phyloP scores from a whole-genome alignment of 495 filamentous ascomycete genomes.

The Talaromyces trachyspermus region DNA sequence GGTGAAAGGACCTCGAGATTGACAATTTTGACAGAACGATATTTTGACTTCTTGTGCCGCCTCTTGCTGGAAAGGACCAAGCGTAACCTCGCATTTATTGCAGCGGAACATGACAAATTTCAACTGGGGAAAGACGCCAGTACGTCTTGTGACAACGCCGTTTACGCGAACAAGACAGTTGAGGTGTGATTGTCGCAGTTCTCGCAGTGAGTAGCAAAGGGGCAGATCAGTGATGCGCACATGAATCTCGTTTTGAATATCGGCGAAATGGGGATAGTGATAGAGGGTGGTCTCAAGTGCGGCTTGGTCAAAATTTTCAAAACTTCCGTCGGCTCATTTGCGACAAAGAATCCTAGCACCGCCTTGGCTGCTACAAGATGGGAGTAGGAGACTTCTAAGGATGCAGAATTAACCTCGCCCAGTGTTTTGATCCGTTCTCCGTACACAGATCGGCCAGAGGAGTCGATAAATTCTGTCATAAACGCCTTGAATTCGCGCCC shows the following conservation, averaged over 20 bases:
- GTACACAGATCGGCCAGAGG: slow-evolving; percentile 82
- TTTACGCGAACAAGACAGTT: slow-evolving; percentile 93
- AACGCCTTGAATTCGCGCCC: slow-evolving; percentile 96
- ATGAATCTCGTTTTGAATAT: slow-evolving; percentile 96
- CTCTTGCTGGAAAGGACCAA: slow-evolving; percentile 97
- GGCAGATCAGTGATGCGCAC: slow-evolving; percentile 94
- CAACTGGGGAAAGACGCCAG: slow-evolving; percentile 96
- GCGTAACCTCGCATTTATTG: slow-evolving; percentile 80
- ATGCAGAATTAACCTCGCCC: slow-evolving; percentile 93
- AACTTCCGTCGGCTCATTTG: slow-evolving; percentile 88
- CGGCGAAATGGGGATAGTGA: slow-evolving; percentile 94
- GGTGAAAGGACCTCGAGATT: slow-evolving; percentile 90
- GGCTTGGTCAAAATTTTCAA: slow-evolving; percentile 96
- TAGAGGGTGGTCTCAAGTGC: slow-evolving; percentile 92
- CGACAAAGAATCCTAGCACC: slow-evolving; percentile 95
- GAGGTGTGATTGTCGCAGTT: slow-evolving; percentile 91
- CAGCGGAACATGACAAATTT: slow-evolving; percentile 98
- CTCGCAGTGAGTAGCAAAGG: slow-evolving; percentile 91
- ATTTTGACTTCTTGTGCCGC: slow-evolving; percentile 93
- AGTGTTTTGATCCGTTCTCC: slow-evolving; percentile 87
- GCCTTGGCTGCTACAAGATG: slow-evolving; percentile 85
- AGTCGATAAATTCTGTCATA: slow-evolving; percentile 90
- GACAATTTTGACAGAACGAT: slow-evolving; percentile 94
- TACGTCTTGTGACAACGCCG: slow-evolving; percentile 91
- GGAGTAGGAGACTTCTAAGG: slow-evolving; percentile 91